These are phyloP conservation scores for Ganoderma lucidum DNA, from an alignment of 1,284 basidiomycete species.

Conservation along the genomic window DNA sequence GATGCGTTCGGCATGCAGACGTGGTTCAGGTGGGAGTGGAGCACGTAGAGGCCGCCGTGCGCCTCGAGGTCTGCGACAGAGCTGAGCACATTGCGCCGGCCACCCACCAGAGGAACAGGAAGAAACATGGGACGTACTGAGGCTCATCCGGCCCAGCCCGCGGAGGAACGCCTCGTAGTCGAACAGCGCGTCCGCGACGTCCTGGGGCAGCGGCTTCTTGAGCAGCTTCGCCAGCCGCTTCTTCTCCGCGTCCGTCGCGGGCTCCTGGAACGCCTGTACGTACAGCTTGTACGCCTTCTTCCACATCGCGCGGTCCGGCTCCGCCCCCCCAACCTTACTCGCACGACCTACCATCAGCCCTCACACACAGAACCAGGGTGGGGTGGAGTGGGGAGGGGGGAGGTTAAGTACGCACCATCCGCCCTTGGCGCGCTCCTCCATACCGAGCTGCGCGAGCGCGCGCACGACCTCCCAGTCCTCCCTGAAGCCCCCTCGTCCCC, in stretches of 20 bases:
- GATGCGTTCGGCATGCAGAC: conserved; percentile 82
- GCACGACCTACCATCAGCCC: neutral
- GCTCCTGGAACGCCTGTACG: conserved; percentile 64
- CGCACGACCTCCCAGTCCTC: conserved; percentile 59
- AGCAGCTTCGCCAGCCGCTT: conserved; percentile 65
- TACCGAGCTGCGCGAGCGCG: conserved; percentile 66
- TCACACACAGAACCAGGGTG: neutral
- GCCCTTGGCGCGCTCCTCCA: conserved; percentile 69
- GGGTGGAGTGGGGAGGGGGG: neutral
- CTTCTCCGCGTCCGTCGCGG: conserved; percentile 54
- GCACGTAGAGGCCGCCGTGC: conserved; percentile 85
- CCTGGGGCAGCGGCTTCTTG: conserved; percentile 61
- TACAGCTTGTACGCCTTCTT: conserved; percentile 65
- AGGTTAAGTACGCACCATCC: conserved; percentile 57
- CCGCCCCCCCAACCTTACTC: conserved; percentile 44
- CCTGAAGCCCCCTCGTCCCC: conserved; percentile 48
- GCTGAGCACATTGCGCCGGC: neutral
- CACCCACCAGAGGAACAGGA: neutral
- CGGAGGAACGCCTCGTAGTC: conserved; percentile 77
- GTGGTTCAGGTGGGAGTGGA: conserved; percentile 92
- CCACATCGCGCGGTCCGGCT: conserved; percentile 71
- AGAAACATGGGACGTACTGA: conserved; percentile 63
- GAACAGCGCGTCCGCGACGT: conserved; percentile 69
- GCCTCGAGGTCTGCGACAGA: conserved; percentile 74
- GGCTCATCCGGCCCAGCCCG: conserved; percentile 82